Conservation (phyloP, 352 stramenopile genomes). For the Phytophthora cactorum region DNA sequence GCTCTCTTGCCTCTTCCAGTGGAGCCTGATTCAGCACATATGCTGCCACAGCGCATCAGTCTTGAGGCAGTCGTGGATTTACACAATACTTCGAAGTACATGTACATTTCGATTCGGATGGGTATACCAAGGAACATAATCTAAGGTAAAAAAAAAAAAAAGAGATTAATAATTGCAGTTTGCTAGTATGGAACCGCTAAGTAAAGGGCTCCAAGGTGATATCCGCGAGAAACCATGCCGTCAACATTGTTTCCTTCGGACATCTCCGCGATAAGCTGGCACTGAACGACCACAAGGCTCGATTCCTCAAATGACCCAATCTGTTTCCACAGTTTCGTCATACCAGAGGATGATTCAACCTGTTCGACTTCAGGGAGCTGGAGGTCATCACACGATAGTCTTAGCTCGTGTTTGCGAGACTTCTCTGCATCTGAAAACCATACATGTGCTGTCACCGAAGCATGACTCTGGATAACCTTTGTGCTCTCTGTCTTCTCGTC, state of each 20-base stretch:
- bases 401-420: constrained; percentile 25
- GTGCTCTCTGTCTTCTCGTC: neutral
- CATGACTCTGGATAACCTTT: constrained; percentile 39
- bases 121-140: no score
- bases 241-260: constrained; percentile 26
- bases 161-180: neutral
- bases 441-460: constrained; percentile 43
- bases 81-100: no score
- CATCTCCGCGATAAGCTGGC: constrained; percentile 50
- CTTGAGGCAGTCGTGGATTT: no score
- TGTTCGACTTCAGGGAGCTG: constrained; percentile 40
- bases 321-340: constrained; percentile 71
- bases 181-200: constrained; percentile 61
- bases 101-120: no score
- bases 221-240: constrained; percentile 7
- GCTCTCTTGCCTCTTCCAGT: no score
- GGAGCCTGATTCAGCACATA: no score
- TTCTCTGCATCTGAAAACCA: constrained; percentile 30
- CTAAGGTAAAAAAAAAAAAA: no score
- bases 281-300: constrained; percentile 75
- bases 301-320: constrained; percentile 72
- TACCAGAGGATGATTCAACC: neutral
- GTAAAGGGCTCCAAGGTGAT: constrained; percentile 59
- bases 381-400: constrained; percentile 48
- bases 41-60: no score